These are phyloP conservation scores for Pseudogymnoascus verrucosus DNA, from an alignment of 2,329 filamentous ascomycete species.

Conservation along the genomic window DNA sequence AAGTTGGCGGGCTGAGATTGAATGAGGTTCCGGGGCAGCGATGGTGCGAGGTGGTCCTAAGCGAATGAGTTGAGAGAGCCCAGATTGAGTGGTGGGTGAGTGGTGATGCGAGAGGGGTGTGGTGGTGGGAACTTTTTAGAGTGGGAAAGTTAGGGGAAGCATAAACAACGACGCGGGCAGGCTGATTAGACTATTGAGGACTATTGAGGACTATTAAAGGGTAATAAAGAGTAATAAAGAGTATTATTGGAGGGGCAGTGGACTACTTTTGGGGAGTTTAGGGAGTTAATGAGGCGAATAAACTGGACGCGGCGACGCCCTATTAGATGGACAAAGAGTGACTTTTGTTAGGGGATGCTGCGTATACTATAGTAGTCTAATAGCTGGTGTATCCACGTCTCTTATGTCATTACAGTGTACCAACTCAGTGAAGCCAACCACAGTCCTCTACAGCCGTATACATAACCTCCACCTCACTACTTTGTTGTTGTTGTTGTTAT, in stretches of 20 bases:
- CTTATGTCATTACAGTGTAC: not conserved
- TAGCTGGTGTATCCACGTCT: not conserved
- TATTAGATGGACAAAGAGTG: too few species aligned
- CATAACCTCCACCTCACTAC: not conserved
- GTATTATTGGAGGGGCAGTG: not conserved
- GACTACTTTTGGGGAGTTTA: not conserved
- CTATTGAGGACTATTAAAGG: not conserved
- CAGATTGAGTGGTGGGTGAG: not conserved
- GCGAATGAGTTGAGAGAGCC: not conserved
- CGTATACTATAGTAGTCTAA: not conserved
- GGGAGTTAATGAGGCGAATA: not conserved
- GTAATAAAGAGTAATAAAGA: not conserved
- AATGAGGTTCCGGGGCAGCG: slow-evolving; percentile 3
- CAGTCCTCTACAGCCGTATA: not conserved
- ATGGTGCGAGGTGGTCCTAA: slow-evolving; percentile 8
- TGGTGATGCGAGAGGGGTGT: not conserved
- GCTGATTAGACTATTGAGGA: not conserved
- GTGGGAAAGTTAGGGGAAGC: not conserved
- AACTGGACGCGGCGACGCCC: too few species aligned
- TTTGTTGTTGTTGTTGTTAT: not conserved
- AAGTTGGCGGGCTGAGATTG: slow-evolving; percentile 9
- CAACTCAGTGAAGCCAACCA: not conserved
- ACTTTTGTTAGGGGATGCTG: too few species aligned
- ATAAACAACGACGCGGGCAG: not conserved
- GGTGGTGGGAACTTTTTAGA: not conserved